Base-by-base conservation (phyloP, 1,139 yeast species). In the Candida frijolesensis region DNA sequence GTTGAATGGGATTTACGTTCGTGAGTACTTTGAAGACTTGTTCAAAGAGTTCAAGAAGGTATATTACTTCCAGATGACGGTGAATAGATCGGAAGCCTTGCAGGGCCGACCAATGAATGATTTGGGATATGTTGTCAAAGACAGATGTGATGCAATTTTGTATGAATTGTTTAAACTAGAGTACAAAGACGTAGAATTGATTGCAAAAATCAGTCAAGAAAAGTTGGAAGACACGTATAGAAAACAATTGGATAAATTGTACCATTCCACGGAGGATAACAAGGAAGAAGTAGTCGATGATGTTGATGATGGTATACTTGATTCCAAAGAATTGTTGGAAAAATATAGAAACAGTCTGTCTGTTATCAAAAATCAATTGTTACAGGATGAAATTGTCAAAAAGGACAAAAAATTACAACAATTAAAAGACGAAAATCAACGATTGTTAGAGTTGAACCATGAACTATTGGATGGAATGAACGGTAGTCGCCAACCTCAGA, bases 401-500 rank as follows among this genome's bases (percentile, higher is more conserved):
- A 65, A 62, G 53, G 62, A 62, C 44, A 56, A 61, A 39, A 60
- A 63, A 43, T 56, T 71, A 43, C 67, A 67, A 8, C 61, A 57
- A 19, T 56, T 72, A 45, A 57, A 58, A 45, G 54, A 52, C 3
- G 76, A 72, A 51, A 70, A 71, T 53, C 69, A 66, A 52, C 55
- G 65, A 44, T 57, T 72, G 30, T 61, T 71, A 52, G 74, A 71
- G 38, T 61, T 71, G 56, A 72, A 72, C 54, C 74, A 68, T 48
- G 66, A 65, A 29, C 56, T 72, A 44, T 54, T 71, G 19, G 57
- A 53, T 33, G 60, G 58, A 19, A 51, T 56, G 47, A 57, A 50
- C 30, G 48, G 40, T 18, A 33, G 7, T 42, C 27, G 38, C 11
- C 37, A 30, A 30, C 35, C 18, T 16, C 12, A 7, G 15, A 16